Evolutionary conservation across 2,329 filamentous ascomycete species (phyloP).

Genomic region (Exophiala lecanii-corni): DNA sequence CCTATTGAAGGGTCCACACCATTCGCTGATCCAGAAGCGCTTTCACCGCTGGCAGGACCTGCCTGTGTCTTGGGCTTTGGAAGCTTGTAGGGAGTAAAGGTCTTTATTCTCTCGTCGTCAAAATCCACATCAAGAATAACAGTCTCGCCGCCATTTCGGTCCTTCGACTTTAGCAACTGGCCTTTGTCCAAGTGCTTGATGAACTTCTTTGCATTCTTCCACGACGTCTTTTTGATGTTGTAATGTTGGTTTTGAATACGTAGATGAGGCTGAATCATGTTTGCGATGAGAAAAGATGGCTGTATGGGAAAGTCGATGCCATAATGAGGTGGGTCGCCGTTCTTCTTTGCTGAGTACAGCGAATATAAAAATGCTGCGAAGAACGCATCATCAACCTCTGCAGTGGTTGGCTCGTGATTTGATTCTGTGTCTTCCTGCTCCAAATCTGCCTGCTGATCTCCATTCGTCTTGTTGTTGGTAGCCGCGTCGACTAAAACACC

Average conservation of each 20-base stretch:
- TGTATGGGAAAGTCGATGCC: slow-evolving; percentile 59
- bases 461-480: slow-evolving; percentile 28
- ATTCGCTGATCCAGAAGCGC: slow-evolving; percentile 31
- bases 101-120: slow-evolving; percentile 47
- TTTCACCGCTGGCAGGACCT: slow-evolving; percentile 36
- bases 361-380: slow-evolving; percentile 61
- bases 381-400: slow-evolving; percentile 64
- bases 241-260: slow-evolving; percentile 56
- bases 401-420: slow-evolving; percentile 52
- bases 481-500: slow-evolving; percentile 37
- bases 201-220: slow-evolving; percentile 67
- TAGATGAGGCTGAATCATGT: slow-evolving; percentile 62
- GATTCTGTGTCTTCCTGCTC: slow-evolving; percentile 36
- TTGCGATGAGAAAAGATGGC: slow-evolving; percentile 60
- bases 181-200: slow-evolving; percentile 64
- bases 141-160: slow-evolving; percentile 59
- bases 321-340: slow-evolving; percentile 49
- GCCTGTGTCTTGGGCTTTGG: slow-evolving; percentile 52
- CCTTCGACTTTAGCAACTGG: slow-evolving; percentile 59
- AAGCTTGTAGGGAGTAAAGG: slow-evolving; percentile 60
- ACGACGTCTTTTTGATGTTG: slow-evolving; percentile 66
- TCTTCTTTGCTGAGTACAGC: slow-evolving; percentile 55
- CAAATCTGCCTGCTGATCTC: slow-evolving; percentile 16
- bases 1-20: slow-evolving; percentile 38
- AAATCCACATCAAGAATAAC: slow-evolving; percentile 64